Percentiles rank a stretch among this genome's conserved stretches.
These are phyloP conservation scores for Prillingera fragicola DNA, from an alignment of 1,284 basidiomycete genomes.

Conservation along the genomic window DNA sequence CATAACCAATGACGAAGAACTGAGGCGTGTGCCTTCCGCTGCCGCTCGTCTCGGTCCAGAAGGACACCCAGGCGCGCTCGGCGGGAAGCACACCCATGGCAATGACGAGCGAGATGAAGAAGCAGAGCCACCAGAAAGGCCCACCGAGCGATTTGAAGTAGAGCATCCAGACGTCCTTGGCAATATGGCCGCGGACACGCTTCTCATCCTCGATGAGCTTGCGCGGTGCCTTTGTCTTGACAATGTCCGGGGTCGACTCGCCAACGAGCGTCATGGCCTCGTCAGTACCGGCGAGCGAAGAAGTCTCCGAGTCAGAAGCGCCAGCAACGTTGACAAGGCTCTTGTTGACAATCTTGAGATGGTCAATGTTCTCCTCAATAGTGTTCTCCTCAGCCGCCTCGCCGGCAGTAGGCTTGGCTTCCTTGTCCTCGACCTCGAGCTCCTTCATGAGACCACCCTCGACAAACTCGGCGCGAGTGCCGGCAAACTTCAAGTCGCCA, in stretches of 20 bases:
- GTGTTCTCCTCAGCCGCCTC: constrained; percentile 49
- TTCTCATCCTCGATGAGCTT: constrained; percentile 89
- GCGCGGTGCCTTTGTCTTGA: constrained; percentile 58
- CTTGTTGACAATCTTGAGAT: constrained; percentile 23
- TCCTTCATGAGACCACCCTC: constrained; percentile 60
- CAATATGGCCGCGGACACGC: constrained; percentile 74
- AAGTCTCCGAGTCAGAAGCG: constrained; percentile 39
- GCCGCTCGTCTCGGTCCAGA: constrained; percentile 40
- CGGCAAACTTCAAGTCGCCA: constrained; percentile 68
- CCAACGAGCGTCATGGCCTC: constrained; percentile 22
- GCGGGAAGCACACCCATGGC: constrained; percentile 68
- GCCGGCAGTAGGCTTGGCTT: constrained; percentile 47
- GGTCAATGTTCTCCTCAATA: constrained; percentile 29
- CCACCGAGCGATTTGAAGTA: constrained; percentile 57
- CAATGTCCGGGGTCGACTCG: constrained; percentile 34
- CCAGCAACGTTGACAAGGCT: constrained; percentile 28
- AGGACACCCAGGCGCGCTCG: constrained; percentile 77
- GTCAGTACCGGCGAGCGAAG: constrained; percentile 37
- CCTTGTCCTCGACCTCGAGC: constrained; percentile 58
- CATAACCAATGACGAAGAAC: constrained; percentile 76
- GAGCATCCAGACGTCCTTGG: constrained; percentile 68
- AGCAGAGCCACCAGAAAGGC: constrained; percentile 58
- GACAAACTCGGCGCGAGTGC: constrained; percentile 62
- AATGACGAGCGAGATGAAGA: constrained; percentile 57
- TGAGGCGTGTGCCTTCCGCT: constrained; percentile 51